These are phyloP conservation scores for Guyanaporus albipodus DNA, from an alignment of 768 basidiomycete genomes.

Conservation along the genomic window DNA sequence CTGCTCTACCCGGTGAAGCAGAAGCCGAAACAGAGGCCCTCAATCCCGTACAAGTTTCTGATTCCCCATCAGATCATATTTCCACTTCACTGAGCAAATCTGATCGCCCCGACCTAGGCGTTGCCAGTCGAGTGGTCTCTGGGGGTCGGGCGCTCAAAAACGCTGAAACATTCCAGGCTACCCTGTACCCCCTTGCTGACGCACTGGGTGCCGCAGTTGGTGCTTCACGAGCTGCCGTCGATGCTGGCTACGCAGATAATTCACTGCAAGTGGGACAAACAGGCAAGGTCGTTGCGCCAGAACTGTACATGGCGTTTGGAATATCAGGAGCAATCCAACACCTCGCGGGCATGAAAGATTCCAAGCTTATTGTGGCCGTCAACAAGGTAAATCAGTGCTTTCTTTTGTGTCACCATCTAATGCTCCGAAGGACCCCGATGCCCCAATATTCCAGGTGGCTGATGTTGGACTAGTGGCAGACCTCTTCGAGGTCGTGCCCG, in stretches of 20 bases:
- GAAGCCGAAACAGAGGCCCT: slow-evolving; percentile 59
- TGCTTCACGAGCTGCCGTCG: slow-evolving; percentile 96
- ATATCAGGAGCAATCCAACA: slow-evolving; percentile 99
- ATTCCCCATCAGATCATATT: slow-evolving; percentile 54
- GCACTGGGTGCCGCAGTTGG: slow-evolving; percentile 92
- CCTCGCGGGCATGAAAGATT: slow-evolving; percentile 99
- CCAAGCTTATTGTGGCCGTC: slow-evolving; percentile 95
- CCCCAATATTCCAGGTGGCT: slow-evolving; percentile 98
- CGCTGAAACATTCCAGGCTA: slow-evolving; percentile 84
- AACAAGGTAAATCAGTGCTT: slow-evolving; percentile 67
- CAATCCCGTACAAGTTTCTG: slow-evolving; percentile 58
- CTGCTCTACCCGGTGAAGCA: slow-evolving; percentile 46
- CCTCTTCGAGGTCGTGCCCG: slow-evolving; percentile 87
- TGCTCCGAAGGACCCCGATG: slow-evolving; percentile 77
- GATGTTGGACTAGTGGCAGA: slow-evolving; percentile 94
- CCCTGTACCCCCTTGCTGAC: slow-evolving; percentile 90
- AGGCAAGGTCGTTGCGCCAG: slow-evolving; percentile 96
- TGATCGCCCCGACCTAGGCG: slow-evolving; percentile 87
- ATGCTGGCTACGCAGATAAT: slow-evolving; percentile 97
- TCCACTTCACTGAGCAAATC: slow-evolving; percentile 81
- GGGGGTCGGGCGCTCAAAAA: slow-evolving; percentile 95
- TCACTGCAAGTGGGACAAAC: slow-evolving; percentile 99
- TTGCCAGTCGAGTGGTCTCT: slow-evolving; percentile 85
- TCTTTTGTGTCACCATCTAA: slow-evolving; percentile 7
- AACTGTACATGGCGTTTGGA: slow-evolving; percentile 93